Conservation (phyloP, 2,329 filamentous ascomycete species). For the Pseudocercospora musae region DNA sequence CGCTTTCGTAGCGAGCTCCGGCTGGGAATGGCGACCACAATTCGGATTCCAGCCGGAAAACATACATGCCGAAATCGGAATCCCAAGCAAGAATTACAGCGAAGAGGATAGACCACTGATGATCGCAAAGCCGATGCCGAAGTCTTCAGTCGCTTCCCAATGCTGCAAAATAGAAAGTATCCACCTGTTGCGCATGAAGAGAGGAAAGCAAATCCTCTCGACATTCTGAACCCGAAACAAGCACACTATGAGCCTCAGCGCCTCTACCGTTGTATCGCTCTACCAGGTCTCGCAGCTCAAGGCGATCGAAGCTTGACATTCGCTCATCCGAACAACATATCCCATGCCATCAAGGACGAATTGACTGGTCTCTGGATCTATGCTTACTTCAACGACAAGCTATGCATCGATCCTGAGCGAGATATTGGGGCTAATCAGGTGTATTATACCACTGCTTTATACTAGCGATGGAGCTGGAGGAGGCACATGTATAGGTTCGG, state of each 20-base stretch:
- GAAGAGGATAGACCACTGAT: background rate
- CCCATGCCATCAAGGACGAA: conserved; percentile 11
- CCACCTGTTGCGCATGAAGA: background rate
- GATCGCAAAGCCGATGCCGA: conserved; percentile 12
- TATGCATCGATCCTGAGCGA: conserved; percentile 4
- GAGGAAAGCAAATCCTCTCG: background rate
- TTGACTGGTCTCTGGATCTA: conserved; percentile 14
- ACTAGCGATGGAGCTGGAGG: conserved; percentile 12
- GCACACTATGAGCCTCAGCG: conserved; percentile 7
- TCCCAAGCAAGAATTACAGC: conserved; percentile 13
- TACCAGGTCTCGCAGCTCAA: conserved; percentile 4
- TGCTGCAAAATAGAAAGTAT: conserved; percentile 1
- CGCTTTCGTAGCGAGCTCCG: conserved; percentile 13
- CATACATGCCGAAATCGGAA: conserved; percentile 12
- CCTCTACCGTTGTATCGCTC: conserved; percentile 14
- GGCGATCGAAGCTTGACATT: conserved; percentile 13
- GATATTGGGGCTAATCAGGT: background rate
- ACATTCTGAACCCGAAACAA: background rate
- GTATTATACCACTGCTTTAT: conserved; percentile 1
- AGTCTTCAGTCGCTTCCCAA: conserved; percentile 11
- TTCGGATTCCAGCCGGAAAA: conserved; percentile 9
- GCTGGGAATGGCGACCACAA: conserved; percentile 14
- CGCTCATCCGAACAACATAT: conserved; percentile 8
- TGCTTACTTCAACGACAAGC: conserved; percentile 14
- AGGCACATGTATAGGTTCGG: conserved; percentile 16